Evolutionary conservation across 306 rosid species (phyloP).

Genomic region (Dalbergia cochinchinensis): DNA sequence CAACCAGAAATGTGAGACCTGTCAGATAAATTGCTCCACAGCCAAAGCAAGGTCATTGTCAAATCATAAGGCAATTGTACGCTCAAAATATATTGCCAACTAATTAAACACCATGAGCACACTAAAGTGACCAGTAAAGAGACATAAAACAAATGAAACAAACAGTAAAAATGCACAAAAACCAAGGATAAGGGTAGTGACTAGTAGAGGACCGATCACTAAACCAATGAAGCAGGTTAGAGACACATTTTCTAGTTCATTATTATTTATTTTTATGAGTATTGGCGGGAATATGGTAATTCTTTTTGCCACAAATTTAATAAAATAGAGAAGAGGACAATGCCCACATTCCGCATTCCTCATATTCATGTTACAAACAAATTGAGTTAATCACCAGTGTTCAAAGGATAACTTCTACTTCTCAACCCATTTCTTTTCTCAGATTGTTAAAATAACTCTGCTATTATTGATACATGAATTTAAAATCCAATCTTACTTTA

Average conservation of each 20-base stretch:
- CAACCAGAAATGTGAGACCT: slow-evolving; percentile 45
- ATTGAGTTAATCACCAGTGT: slow-evolving; percentile 25
- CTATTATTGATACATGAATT: slow-evolving; percentile 8
- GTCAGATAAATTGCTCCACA: slow-evolving; percentile 14
- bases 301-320: slow-evolving; percentile 10
- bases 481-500: slow-evolving; percentile 65
- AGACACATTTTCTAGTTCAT: neutral
- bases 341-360: neutral
- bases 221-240: slow-evolving; percentile 18
- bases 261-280: neutral
- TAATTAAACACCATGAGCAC: slow-evolving; percentile 4
- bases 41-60: slow-evolving; percentile 20
- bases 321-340: neutral
- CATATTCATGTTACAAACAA: neutral
- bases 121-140: slow-evolving; percentile 11
- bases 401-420: slow-evolving; percentile 16
- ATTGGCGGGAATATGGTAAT: too few species aligned
- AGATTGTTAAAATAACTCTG: slow-evolving; percentile 27
- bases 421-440: neutral
- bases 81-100: neutral
- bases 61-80: slow-evolving; percentile 11
- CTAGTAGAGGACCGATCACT: neutral
- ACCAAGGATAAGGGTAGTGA: too few species aligned
- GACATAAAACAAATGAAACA: slow-evolving; percentile 28
- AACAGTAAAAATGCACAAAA: neutral